A percentile compares a stretch with the other conserved stretches of the same genome.
These are phyloP conservation scores for Cryptosporidium muris DNA, from an alignment of 169 alveolate species.

Conservation along the genomic window DNA sequence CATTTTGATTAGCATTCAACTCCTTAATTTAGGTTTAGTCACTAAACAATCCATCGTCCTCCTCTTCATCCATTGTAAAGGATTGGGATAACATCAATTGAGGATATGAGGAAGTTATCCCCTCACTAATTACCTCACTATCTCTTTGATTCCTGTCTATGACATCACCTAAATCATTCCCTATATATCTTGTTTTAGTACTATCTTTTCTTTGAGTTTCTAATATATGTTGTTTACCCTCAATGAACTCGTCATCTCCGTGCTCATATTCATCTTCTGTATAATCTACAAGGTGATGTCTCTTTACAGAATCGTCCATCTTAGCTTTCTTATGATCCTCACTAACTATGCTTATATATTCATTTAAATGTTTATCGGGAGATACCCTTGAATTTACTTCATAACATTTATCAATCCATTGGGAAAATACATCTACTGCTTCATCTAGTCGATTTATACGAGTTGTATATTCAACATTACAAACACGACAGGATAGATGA, in stretches of 20 bases:
- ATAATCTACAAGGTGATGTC: not conserved
- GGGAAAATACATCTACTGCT: conserved; percentile 89
- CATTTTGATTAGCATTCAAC: not conserved
- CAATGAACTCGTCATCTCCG: not conserved
- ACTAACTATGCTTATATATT: not conserved
- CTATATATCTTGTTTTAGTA: not conserved
- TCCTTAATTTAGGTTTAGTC: not conserved
- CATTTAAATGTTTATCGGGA: not conserved
- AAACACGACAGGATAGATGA: conserved; percentile 84
- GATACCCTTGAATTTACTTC: conserved; percentile 73
- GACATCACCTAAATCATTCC: not conserved
- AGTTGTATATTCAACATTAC: conserved; percentile 84
- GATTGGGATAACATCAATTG: not conserved
- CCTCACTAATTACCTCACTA: not conserved
- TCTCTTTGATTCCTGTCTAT: not conserved
- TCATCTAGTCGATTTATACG: conserved; percentile 83
- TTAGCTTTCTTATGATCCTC: not conserved
- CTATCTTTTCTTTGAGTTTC: conserved; percentile 10
- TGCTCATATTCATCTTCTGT: not conserved
- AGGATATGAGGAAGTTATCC: not conserved
- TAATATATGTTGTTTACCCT: not conserved
- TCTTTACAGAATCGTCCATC: not conserved
- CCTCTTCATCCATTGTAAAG: conserved; percentile 1
- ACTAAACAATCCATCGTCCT: conserved; percentile 28
- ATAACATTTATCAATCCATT: conserved; percentile 90